Evolutionary conservation across 148 eudicot genomes (phyloP), one percentile per base, ranked within the genome.

Genomic region (Mesembryanthemum crystallinum): DNA sequence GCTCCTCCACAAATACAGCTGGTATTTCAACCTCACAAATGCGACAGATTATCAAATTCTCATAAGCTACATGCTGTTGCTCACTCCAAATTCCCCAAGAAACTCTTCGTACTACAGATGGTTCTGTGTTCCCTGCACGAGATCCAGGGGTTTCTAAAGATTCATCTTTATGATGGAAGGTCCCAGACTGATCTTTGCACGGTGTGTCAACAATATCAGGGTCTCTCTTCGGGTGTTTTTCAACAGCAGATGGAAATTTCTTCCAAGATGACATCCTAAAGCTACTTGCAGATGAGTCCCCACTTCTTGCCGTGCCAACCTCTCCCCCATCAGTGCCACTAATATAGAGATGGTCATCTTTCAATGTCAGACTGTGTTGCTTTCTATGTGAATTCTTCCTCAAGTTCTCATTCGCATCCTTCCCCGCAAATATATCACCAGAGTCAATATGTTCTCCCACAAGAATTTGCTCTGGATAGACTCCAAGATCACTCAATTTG

Each of bases 11-110:
- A 84, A 92, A 89, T 32, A 96, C 86, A 13, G 83, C 91, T 29
- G 99, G 99, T 85, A 92, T 96, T 85, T 96, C 98, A 81, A 92
- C 97, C 82, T 96, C 99, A 84, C 99, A 96, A 75, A 96, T 96
- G 64, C 99, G 94, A 67, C 99, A 96, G 42, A 96, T 93, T 51
- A 92, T 84, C 70, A 90, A 89, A 74, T 89, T 86, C 66, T 87
- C 98, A 75, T 81, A 91, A 64, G 83, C 58, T 51, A 83, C 69
- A 42, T 86, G 83, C 13, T 88, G 92, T 79, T 86, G 90, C 37
- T 96, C 98, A 71, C 81, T 85, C 84, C 92, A 91, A 24, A 68
- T 71, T 32, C 92, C 94, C 87, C 89, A 90, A 55, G 84, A 81
- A 78, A 81, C 86, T 76, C 61, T 83, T 51, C 77, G 79, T 75